A percentile compares a stretch with the other conserved stretches of the same genome.
These are phyloP conservation scores for Brassica nigra DNA, from an alignment of 345 rosid genomes.

Conservation along the genomic window DNA sequence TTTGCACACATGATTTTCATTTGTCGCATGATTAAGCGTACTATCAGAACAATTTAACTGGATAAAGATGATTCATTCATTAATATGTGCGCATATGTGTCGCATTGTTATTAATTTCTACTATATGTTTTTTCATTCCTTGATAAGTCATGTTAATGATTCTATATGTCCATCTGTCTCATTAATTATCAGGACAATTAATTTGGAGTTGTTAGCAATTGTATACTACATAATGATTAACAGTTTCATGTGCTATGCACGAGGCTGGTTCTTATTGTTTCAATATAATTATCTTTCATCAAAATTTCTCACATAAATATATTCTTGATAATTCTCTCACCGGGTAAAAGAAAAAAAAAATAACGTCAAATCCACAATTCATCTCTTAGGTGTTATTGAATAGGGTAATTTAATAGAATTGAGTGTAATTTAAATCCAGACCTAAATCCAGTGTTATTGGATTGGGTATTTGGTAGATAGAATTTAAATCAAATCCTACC, in stretches of 20 bases:
- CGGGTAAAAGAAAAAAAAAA: background rate
- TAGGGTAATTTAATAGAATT: no score
- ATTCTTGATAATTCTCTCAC: background rate
- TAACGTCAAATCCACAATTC: background rate
- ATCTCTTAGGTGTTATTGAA: background rate
- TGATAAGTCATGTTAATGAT: constrained; percentile 22
- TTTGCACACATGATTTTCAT: constrained; percentile 4
- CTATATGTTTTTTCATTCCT: background rate
- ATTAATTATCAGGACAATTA: constrained; percentile 18
- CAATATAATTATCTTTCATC: background rate
- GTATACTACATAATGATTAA: constrained; percentile 13
- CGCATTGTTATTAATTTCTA: constrained; percentile 1
- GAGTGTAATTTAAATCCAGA: no score
- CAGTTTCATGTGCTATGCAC: constrained; percentile 33
- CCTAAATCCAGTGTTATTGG: no score
- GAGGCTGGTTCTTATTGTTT: background rate
- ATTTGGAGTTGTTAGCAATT: constrained; percentile 15
- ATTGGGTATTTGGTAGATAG: no score
- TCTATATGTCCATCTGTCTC: constrained; percentile 26
- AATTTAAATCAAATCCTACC: no score
- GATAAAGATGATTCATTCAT: constrained; percentile 15
- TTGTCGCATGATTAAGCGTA: constrained; percentile 9
- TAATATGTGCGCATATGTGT: constrained; percentile 11
- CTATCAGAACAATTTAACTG: background rate
- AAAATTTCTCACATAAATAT: background rate